Base-by-base conservation (phyloP, 2,329 filamentous ascomycete species). In the Pestalotiopsis sp. region DNA sequence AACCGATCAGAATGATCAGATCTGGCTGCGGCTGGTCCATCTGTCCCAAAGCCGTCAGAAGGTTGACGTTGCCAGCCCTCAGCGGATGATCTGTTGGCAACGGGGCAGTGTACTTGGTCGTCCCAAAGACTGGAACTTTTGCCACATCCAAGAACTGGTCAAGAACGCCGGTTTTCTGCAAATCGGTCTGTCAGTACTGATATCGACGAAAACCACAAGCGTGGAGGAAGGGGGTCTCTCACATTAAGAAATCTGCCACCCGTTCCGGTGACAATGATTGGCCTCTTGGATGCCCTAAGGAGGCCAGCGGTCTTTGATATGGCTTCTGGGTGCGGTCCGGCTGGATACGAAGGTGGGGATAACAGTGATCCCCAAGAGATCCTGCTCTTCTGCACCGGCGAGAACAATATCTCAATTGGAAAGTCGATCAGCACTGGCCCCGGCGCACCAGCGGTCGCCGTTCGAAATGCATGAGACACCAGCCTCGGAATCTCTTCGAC, bases 401-500 rank as follows among this genome's bases (percentile, higher is more conserved):
- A 69, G 56, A 70, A 85, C 0, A 84, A 75, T 1, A 80, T 72
- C 68, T 82, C 79, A 56, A 81, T 81, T 1, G 79, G 79, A 45
- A 81, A 79, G 66, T 82, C 80, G 27, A 82, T 73, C 25, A 81
- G 67, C 0, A 80, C 78, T 58, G 77, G 79, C 31, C 82, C 83
- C 31, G 82, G 82, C 20, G 79, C 75, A 14, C 82, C 81, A 1
- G 81, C 75, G 52, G 76, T 77, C 3, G 82, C 79, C 11, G 78
- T 77, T 25, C 81, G 73, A 68, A 80, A 79, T 3, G 82, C 83
- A 67, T 82, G 77, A 17, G 80, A 80, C 3, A 83, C 76, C n/a
- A 85, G 76, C 12, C 83, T 74, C 4, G 83, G 82, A 38, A 82
- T 82, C 69, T 85, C 83, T 64, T 81, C 81, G 0, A 81, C 79